phyloP scores from a whole-genome alignment of 257 asterid genomes.

The Mitragyna speciosa region DNA sequence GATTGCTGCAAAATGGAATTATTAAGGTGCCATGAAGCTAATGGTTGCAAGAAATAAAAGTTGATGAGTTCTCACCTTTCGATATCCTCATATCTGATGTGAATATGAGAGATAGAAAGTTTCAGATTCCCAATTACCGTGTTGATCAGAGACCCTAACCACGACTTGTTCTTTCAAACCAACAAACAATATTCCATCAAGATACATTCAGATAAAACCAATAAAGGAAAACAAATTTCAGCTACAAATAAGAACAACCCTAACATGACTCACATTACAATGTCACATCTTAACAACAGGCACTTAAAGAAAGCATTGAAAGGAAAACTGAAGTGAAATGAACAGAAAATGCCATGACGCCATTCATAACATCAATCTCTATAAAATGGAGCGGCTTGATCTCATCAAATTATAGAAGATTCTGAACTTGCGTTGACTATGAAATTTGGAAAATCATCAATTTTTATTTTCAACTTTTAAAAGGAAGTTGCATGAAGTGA shows the following conservation, averaged over 20 bases:
- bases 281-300: neutral
- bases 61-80: slow-evolving; percentile 64
- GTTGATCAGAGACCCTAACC: slow-evolving; percentile 96
- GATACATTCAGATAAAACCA: neutral
- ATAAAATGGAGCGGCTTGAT: neutral
- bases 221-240: neutral
- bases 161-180: slow-evolving; percentile 71
- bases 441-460: neutral
- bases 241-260: neutral
- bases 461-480: neutral
- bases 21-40: slow-evolving; percentile 18
- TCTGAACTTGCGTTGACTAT: neutral
- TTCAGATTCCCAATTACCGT: slow-evolving; percentile 94
- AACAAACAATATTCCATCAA: slow-evolving; percentile 24
- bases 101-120: slow-evolving; percentile 93
- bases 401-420: neutral
- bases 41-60: slow-evolving; percentile 7
- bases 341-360: neutral
- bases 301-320: neutral
- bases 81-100: slow-evolving; percentile 94
- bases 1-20: slow-evolving; percentile 56
- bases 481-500: neutral
- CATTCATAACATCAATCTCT: neutral
- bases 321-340: neutral
- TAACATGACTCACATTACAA: neutral